Conservation (phyloP, 257 asterid species). For the Nicotiana noctiflora region DNA sequence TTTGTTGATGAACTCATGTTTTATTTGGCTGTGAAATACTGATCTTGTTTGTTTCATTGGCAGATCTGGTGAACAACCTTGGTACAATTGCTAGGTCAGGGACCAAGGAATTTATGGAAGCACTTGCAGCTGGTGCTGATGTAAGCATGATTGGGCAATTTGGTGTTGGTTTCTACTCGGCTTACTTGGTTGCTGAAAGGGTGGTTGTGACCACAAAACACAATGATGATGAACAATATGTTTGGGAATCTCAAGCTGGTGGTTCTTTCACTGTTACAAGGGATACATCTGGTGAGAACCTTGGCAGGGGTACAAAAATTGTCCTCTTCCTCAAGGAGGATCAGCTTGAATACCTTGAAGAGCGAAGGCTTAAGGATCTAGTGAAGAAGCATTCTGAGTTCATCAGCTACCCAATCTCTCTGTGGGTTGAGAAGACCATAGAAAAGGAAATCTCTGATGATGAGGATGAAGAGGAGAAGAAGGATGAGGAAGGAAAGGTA, state of each 20-base stretch:
- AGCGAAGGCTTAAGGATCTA: conserved; percentile 55
- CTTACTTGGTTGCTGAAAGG: conserved; percentile 59
- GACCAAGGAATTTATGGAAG: conserved; percentile 69
- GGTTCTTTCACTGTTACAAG: conserved; percentile 59
- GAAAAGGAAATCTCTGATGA: conserved; percentile 67
- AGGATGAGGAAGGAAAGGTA: conserved; percentile 56
- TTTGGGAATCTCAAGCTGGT: conserved; percentile 72
- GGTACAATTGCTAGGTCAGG: conserved; percentile 63
- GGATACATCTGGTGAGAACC: conserved; percentile 43
- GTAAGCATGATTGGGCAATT: conserved; percentile 74
- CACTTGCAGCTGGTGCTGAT: conserved; percentile 70
- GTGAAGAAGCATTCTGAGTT: conserved; percentile 58
- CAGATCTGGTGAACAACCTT: conserved; percentile 68
- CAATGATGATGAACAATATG: conserved; percentile 57
- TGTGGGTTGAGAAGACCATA: conserved; percentile 54
- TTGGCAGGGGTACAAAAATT: conserved; percentile 62
- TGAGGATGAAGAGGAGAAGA: conserved; percentile 59
- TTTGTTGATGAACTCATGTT: background rate
- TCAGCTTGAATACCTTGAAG: conserved; percentile 69
- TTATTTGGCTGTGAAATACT: background rate
- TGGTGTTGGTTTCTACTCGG: conserved; percentile 65
- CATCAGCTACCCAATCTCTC: conserved; percentile 59
- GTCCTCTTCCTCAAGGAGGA: conserved; percentile 54
- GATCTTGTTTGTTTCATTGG: background rate
- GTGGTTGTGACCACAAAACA: conserved; percentile 54